Evolutionary conservation across 257 asterid genomes (phyloP).

Genomic region (Petunia axillaris): DNA sequence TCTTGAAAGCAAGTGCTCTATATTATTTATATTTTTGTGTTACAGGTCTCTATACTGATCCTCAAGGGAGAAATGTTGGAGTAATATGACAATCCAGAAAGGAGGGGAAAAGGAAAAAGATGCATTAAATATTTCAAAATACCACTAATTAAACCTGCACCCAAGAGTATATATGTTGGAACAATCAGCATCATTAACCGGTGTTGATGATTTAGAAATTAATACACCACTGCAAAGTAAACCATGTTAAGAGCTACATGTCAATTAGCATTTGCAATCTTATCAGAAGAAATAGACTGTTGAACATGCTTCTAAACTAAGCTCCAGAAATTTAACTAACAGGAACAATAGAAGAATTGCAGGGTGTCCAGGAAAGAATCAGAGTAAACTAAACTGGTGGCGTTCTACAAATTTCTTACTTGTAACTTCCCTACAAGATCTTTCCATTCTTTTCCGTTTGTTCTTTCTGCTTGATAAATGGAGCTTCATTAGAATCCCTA

Average conservation of each 20-base stretch:
- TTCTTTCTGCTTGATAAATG: background rate
- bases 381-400: background rate
- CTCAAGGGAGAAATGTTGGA: background rate
- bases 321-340: background rate
- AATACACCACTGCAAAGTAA: background rate
- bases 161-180: background rate
- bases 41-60: background rate
- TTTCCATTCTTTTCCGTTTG: background rate
- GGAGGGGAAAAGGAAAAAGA: background rate
- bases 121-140: background rate
- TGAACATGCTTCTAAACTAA: background rate
- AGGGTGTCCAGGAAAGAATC: background rate
- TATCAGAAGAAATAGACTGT: background rate
- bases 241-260: background rate
- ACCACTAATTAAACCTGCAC: background rate
- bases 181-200: background rate
- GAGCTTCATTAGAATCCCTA: background rate
- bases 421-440: constrained; percentile 9
- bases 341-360: background rate
- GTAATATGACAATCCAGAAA: background rate
- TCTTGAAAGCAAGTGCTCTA: too few species aligned
- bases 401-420: background rate
- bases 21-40: too few species aligned
- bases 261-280: background rate
- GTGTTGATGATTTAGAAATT: background rate